A percentile compares a stretch with the other conserved stretches of the same genome.
Evolutionary conservation across 768 basidiomycete species (phyloP).

Genomic region (Piloderma croceum): DNA sequence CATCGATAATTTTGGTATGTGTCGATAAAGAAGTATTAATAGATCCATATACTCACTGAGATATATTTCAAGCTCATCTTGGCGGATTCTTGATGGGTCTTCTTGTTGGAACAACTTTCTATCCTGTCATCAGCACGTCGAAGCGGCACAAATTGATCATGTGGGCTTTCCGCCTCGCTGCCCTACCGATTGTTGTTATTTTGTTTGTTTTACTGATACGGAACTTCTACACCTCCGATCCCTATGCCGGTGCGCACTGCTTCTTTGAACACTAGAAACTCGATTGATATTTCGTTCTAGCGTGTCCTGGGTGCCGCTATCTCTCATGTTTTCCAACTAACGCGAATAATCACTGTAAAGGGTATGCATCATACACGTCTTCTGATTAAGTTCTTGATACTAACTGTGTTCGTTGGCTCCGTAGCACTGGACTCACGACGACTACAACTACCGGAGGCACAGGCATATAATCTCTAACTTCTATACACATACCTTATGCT

Average conservation of each 20-base stretch:
- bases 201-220: conserved; percentile 76
- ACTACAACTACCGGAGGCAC: no score
- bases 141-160: conserved; percentile 66
- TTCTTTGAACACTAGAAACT: conserved; percentile 2
- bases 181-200: conserved; percentile 70
- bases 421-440: no score
- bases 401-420: no score
- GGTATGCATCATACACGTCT: no score
- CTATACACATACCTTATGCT: no score
- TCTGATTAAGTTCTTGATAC: no score
- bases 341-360: conserved; percentile 61
- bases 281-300: conserved; percentile 29
- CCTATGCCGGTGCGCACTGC: conserved; percentile 64
- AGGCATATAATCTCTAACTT: no score
- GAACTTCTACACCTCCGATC: conserved; percentile 89
- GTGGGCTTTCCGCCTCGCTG: conserved; percentile 67
- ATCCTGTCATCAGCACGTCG: conserved; percentile 83
- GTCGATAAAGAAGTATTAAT: not conserved
- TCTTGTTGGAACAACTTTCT: conserved; percentile 75
- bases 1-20: conserved; percentile 84
- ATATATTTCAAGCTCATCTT: conserved; percentile 57
- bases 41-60: conserved; percentile 5
- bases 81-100: conserved; percentile 85
- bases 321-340: conserved; percentile 83
- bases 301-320: conserved; percentile 84